Base-by-base conservation (phyloP, 2,329 filamentous ascomycete genomes). In the Ceratocystis lukuohia region DNA sequence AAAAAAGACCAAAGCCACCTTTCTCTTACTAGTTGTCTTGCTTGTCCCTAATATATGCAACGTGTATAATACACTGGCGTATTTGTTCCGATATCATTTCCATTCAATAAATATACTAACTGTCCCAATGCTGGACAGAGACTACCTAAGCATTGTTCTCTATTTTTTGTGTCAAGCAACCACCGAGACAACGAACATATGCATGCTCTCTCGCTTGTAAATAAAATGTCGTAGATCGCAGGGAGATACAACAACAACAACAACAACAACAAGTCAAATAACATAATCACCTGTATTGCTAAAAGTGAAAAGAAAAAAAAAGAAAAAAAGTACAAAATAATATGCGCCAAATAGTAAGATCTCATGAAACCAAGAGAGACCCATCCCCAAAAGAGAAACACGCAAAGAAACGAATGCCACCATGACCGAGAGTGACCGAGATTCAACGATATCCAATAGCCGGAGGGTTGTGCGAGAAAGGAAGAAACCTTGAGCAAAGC, bases 401-500 rank as follows among this genome's bases (percentile, higher is more conserved):
- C 37, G 12, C 50, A 56, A 6, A 62, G n/a, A 22, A 63, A 66
- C 5, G n/a, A 56, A 64, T 44, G 28, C 33, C 22, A 62, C 20
- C 63, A 62, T n/a, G 15, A 22, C 2, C 25, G 20, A 62, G 25
- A 62, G 37, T 41, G 8, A 10, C 37, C 10, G 37, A 41, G 10
- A 41, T 41, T 41, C 37, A 41, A 41, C 37, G 37, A 41, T 41
- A 41, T 12, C 37, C 37, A 41, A 41, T 41, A 12, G 37, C 37
- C 3, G 37, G 10, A 41, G 8, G 37, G 37, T 41, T 12, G 37
- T 41, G 37, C 10, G 37, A 41, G 10, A 41, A 41, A 41, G 3
- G 8, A 41, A 10, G 12, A 62, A 41, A 22, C n/a, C 37, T 62
- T 5, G 37, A 15, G 65, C 22, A 22, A n/a, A 7, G 7, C 46